Evolutionary conservation across 2,329 filamentous ascomycete species (phyloP).

Genomic region (Cadophora gregata): DNA sequence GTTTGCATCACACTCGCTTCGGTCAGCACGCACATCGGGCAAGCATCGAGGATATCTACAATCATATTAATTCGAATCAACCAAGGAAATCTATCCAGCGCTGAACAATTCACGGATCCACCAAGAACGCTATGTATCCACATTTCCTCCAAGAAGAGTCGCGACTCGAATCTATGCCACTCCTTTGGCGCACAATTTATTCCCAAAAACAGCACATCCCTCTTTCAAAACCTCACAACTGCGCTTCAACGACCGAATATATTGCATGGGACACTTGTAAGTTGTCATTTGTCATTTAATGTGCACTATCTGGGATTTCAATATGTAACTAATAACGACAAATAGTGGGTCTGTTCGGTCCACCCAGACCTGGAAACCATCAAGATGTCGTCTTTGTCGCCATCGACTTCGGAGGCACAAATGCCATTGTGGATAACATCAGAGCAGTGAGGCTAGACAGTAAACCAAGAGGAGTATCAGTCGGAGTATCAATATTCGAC

Average conservation of each 20-base stretch:
- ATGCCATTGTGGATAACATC: background rate
- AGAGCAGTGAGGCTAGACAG: background rate
- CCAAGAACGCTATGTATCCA: slow-evolving; percentile 6
- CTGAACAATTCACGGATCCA: background rate
- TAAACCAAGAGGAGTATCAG: background rate
- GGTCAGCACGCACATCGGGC: no score
- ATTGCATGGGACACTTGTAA: slow-evolving; percentile 6
- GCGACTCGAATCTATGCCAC: background rate
- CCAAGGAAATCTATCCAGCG: no score
- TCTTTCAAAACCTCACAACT: slow-evolving; percentile 2
- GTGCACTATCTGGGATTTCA: no score
- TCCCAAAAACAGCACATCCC: background rate
- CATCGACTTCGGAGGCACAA: background rate
- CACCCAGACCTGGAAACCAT: background rate
- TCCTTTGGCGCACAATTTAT: background rate
- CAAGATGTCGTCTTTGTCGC: background rate
- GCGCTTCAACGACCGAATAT: background rate
- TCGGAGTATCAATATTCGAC: background rate
- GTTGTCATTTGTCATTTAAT: background rate
- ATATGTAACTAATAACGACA: background rate
- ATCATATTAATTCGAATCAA: no score
- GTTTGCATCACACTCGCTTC: no score
- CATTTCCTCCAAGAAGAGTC: background rate
- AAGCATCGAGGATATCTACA: no score
- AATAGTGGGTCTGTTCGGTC: background rate